Percentiles rank a stretch among this genome's conserved stretches.
Conservation (phyloP, 768 basidiomycete species). For the Lentinula boryana region DNA sequence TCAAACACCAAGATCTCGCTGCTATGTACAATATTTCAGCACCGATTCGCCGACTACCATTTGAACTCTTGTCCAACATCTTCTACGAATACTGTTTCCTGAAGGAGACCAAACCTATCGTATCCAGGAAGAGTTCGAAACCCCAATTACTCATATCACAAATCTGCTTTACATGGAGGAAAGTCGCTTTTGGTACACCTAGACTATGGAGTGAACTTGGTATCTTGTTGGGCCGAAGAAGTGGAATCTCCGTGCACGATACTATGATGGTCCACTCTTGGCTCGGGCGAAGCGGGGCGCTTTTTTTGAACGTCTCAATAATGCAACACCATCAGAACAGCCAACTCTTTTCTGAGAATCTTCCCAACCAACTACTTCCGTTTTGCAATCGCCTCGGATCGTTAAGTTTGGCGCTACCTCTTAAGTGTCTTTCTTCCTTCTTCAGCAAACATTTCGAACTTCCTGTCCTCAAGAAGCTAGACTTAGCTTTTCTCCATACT, state of each 20-base stretch:
- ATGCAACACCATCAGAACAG: not conserved
- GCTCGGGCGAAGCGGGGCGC: not conserved
- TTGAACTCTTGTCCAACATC: not conserved
- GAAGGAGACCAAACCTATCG: not conserved
- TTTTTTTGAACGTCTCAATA: not conserved
- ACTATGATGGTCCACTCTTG: not conserved
- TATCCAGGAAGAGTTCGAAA: not conserved
- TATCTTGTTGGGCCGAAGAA: not conserved
- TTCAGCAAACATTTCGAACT: not conserved
- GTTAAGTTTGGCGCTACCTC: not conserved
- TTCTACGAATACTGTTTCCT: not conserved
- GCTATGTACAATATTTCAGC: not conserved
- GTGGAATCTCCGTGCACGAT: too few species aligned
- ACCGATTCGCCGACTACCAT: conserved; percentile 1
- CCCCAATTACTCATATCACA: not conserved
- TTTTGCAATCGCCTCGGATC: not conserved
- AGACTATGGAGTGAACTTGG: not conserved
- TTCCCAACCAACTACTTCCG: not conserved
- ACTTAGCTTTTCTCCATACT: not conserved
- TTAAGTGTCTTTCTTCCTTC: not conserved
- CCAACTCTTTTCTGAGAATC: not conserved
- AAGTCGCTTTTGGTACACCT: not conserved
- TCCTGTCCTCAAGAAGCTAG: not conserved
- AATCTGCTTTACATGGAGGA: not conserved
- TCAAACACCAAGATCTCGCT: not conserved